Evolutionary conservation across 2,329 filamentous ascomycete species (phyloP).

Genomic region (Trichoderma sp.): DNA sequence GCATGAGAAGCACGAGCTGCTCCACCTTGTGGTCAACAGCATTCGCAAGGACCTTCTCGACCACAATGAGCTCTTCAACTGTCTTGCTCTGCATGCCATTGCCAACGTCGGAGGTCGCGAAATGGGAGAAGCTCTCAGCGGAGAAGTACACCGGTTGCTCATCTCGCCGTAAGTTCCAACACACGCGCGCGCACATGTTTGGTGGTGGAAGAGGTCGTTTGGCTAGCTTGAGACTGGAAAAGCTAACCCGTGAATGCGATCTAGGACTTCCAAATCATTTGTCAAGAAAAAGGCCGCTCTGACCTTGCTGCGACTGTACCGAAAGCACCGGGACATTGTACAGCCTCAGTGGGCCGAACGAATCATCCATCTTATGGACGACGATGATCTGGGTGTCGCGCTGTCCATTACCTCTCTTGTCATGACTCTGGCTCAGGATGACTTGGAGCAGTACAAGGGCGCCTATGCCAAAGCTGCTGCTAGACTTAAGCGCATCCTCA

Average conservation of each 20-base stretch:
- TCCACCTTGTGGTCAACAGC: conserved; percentile 96
- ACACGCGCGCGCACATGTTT: conserved; percentile 33
- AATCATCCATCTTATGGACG: conserved; percentile 98
- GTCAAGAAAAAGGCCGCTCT: conserved; percentile 99
- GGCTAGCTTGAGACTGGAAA: not conserved
- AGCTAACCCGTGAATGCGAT: conserved; percentile 2
- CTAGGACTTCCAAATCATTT: conserved; percentile 78
- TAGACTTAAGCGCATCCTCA: conserved; percentile 80
- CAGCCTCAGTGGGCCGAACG: conserved; percentile 96
- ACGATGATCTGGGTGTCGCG: conserved; percentile 87
- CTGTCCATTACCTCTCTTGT: conserved; percentile 94
- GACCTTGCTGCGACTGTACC: conserved; percentile 87
- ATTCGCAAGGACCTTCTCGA: conserved; percentile 95
- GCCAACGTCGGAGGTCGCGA: conserved; percentile 95
- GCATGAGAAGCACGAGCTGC: conserved; percentile 92
- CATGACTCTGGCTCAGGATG: conserved; percentile 90
- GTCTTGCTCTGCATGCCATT: conserved; percentile 91
- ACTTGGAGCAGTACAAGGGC: conserved; percentile 89
- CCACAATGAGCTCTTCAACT: conserved; percentile 97
- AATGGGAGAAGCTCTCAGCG: conserved; percentile 91
- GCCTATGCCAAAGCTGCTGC: conserved; percentile 92
- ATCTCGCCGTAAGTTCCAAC: conserved; percentile 73
- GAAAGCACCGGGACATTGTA: conserved; percentile 90
- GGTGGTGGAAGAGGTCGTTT: not conserved
- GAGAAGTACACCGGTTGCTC: conserved; percentile 86